Conservation (phyloP, 2,329 filamentous ascomycete species). For the Nemania serpens region DNA sequence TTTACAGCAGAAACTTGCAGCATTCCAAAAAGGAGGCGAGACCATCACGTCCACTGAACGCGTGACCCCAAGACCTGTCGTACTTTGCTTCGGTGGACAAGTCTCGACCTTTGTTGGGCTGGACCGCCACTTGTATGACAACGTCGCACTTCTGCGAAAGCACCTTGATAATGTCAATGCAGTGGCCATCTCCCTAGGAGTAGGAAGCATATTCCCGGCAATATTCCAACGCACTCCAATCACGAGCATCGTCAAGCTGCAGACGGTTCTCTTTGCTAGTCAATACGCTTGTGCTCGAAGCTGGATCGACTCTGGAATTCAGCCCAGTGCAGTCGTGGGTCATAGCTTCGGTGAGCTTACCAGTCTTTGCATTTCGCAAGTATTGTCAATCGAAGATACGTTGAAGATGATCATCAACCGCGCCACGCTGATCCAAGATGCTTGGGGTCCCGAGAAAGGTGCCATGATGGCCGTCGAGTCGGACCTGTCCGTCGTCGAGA, state of each 20-base stretch:
- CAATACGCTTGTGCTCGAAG: conserved; percentile 44
- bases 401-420: conserved; percentile 39
- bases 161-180: conserved; percentile 36
- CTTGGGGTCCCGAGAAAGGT: conserved; percentile 45
- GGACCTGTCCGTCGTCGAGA: conserved; percentile 33
- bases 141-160: conserved; percentile 28
- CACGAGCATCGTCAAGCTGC: conserved; percentile 40
- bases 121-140: conserved; percentile 39
- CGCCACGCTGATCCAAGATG: conserved; percentile 39
- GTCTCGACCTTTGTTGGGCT: conserved; percentile 39
- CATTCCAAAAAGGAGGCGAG: conserved; percentile 7
- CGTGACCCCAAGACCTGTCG: conserved; percentile 33
- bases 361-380: conserved; percentile 44
- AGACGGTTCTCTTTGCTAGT: conserved; percentile 46
- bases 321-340: conserved; percentile 41
- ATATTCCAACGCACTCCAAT: conserved; percentile 40
- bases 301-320: conserved; percentile 46
- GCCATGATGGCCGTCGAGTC: conserved; percentile 48
- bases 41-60: not conserved
- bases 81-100: conserved; percentile 47
- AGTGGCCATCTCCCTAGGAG: conserved; percentile 22
- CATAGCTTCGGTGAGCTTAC: conserved; percentile 51
- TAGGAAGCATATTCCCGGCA: conserved; percentile 38
- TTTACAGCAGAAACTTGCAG: conserved; percentile 31
- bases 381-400: conserved; percentile 40